Evolutionary conservation across 2,329 filamentous ascomycete species (phyloP).

Genomic region (Hypoxylon sp.): DNA sequence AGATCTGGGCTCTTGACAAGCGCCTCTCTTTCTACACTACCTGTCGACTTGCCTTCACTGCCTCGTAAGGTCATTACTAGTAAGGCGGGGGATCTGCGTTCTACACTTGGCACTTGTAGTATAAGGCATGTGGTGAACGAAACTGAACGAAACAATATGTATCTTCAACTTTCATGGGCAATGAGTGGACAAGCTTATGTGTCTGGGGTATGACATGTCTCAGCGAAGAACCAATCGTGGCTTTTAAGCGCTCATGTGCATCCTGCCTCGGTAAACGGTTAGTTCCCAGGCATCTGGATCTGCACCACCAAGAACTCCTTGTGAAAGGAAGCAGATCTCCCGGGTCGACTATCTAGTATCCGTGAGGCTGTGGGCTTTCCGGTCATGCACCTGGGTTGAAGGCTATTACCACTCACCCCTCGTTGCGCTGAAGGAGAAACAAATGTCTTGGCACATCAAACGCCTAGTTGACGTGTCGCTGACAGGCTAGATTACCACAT

Average conservation of each 20-base stretch:
- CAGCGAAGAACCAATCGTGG: constrained; percentile 20
- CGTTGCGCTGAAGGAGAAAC: constrained; percentile 6
- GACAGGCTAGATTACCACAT: neutral
- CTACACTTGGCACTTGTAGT: constrained; percentile 23
- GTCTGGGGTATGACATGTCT: constrained; percentile 27
- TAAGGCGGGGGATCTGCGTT: constrained; percentile 25
- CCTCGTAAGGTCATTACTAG: neutral
- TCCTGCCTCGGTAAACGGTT: constrained; percentile 6
- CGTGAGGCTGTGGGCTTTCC: constrained; percentile 30
- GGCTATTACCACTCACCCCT: constrained; percentile 1
- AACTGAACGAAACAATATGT: constrained; percentile 5
- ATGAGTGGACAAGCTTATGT: constrained; percentile 7
- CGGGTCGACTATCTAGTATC: constrained; percentile 19
- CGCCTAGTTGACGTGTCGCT: constrained; percentile 26
- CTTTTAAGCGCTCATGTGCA: constrained; percentile 19
- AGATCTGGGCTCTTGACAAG: constrained; percentile 3
- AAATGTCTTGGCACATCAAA: constrained; percentile 25
- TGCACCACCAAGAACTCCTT: constrained; percentile 21
- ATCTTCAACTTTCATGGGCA: constrained; percentile 7
- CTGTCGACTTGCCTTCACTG: neutral
- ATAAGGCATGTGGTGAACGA: constrained; percentile 2
- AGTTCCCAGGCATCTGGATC: constrained; percentile 20
- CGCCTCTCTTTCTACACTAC: neutral
- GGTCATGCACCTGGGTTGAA: constrained; percentile 14
- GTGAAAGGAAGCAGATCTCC: constrained; percentile 39